Base-by-base conservation (phyloP, 257 asterid species). In the Solanum piurae region DNA sequence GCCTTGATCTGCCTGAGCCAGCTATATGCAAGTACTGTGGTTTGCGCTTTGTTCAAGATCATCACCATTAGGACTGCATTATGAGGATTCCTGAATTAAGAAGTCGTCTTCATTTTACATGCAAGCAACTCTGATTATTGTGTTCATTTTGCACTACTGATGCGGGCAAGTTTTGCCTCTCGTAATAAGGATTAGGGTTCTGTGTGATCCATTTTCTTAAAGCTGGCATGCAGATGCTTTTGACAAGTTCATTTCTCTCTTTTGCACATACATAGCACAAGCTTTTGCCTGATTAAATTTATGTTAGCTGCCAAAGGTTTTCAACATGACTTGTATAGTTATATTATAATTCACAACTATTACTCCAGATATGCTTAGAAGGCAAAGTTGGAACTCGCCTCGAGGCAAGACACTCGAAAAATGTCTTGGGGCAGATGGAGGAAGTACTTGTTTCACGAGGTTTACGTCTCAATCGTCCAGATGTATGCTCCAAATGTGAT, bases 11-110 rank as follows among this genome's bases (percentile, higher is more conserved):
- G 93, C 94, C 87, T 1, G 95, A 92, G 88, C 98, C 98, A 4
- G 96, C 98, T 12, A 80, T 95, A 38, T 94, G 99, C 97, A 96
- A 96, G 95, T 95, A 96, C 69, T 96, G 98, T 72, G 98, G 99
- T 40, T 85, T 96, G 89, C 97, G 96, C 20, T 95, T 91, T 76
- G 93, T 93, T 86, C 98, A 96, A 91, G 96, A 91, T 88, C 92
- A 90, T 84, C 98, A 96, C 86, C 98, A 96, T 86, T 95, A 94
- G 66, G 58, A 75, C 83, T 34, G 60, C 71, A 52, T 0, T 3
- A 73, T 9, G 31, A 52, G 44, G 14, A 82, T 49, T 52, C 86
- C 86, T 82, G 44, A 31, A 49, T 33, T 82, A 29, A 52, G 31
- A 82, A 27, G 66, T 14, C 36, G 6, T 25, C 68, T 46, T 46